Base-by-base conservation (phyloP, 768 basidiomycete genomes). In the Lactarius quietus region DNA sequence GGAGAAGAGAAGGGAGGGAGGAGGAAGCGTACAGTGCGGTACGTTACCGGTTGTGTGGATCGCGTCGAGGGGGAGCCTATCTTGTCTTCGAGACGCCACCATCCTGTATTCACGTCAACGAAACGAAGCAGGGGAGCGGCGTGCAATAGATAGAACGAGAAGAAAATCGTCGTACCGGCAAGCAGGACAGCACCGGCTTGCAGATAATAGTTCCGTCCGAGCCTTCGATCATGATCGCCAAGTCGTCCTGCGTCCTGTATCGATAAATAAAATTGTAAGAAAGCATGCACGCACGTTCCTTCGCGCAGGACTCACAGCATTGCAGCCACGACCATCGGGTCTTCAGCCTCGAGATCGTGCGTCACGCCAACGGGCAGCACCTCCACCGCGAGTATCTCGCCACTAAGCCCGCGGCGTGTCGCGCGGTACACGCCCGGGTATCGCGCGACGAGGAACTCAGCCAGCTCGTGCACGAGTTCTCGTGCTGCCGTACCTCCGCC, bases 1-100 rank as follows among this genome's bases (percentile, higher is more conserved):
- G 31, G 17, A 43, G 6, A 28, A 17, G 43, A 45, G 17, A 29
- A 33, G 56, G 6, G 31, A 6, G 56, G 52, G 17, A 31, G 31
- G 3, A 58, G 52, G 18, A 31, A 26, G 69, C 86, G 72, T 74
- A 88, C 89, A 90, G 74, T 84, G 84, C 20, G 90, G 88, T 43
- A 92, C 90, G 70, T 86, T 78, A 31, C 91, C 90, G 31, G 81
- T 78, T 61, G 78, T 74, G 74, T 92, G 90, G 51, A 92, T 90
- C 61, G 90, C 85, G 61, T 90, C 86, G 41, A 92, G 76, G 26
- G 85, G 79, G 70, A 86, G 8, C 90, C 92, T 61, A 89, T 83
- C 76, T 92, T 92, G 75, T 92, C 89, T 68, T 81, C 73, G 76
- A 92, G 80, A 20, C 89, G 81, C 91, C 90, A 92, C 67, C 84